phyloP scores from a whole-genome alignment of 2,329 filamentous ascomycete genomes.

The Hirsutella thompsonii region DNA sequence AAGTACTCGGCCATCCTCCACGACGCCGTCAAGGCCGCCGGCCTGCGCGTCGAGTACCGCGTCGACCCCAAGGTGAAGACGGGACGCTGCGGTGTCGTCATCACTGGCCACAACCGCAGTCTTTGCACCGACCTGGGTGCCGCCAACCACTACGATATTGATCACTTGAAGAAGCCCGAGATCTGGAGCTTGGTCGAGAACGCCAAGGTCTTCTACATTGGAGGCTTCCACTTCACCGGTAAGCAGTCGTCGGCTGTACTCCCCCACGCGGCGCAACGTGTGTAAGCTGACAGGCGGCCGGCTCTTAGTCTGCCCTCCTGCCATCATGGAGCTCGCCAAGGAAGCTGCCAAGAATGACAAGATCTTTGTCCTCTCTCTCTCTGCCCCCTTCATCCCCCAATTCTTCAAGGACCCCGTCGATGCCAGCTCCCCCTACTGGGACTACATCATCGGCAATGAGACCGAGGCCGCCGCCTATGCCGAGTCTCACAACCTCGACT shows the following conservation, averaged over 20 bases:
- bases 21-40: constrained; percentile 75
- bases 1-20: constrained; percentile 85
- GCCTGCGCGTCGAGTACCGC: constrained; percentile 88
- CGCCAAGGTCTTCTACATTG: constrained; percentile 82
- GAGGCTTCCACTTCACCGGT: constrained; percentile 88
- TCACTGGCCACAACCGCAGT: constrained; percentile 90
- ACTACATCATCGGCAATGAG: constrained; percentile 96
- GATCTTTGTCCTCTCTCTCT: constrained; percentile 80
- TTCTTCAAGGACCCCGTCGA: constrained; percentile 97
- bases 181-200: constrained; percentile 88
- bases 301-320: constrained; percentile 63
- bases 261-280: background rate
- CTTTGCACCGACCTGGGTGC: constrained; percentile 92
- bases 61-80: constrained; percentile 76
- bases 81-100: constrained; percentile 89
- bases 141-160: constrained; percentile 92
- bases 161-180: constrained; percentile 81
- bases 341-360: constrained; percentile 87
- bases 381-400: constrained; percentile 88
- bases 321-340: constrained; percentile 79
- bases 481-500: constrained; percentile 62
- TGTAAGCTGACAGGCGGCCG: background rate
- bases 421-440: constrained; percentile 77
- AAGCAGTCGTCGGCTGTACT: constrained; percentile 5
- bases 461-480: constrained; percentile 84